These are phyloP conservation scores for Eucalyptus curtisii DNA, from an alignment of 345 rosid species.

Conservation along the genomic window DNA sequence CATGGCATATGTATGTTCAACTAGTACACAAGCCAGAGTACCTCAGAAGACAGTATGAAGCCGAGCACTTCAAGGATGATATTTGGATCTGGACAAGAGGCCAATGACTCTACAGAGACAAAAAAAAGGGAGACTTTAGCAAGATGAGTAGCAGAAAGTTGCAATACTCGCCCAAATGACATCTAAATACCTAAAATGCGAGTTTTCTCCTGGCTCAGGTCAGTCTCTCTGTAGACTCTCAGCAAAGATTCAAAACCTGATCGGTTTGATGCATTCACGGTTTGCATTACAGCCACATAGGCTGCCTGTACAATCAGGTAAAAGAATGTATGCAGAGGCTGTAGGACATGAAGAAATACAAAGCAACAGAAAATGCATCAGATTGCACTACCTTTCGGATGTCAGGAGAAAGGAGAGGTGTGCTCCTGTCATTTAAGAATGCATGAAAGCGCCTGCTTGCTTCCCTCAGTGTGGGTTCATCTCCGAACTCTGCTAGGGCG, in stretches of 20 bases:
- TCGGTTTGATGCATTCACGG: slow-evolving; percentile 42
- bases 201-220: slow-evolving; percentile 92
- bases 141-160: background rate
- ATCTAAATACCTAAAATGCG: slow-evolving; percentile 56
- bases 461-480: slow-evolving; percentile 57
- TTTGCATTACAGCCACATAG: slow-evolving; percentile 81
- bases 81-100: slow-evolving; percentile 51
- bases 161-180: background rate
- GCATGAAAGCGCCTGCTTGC: slow-evolving; percentile 60
- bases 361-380: background rate
- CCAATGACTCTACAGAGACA: slow-evolving; percentile 47
- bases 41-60: slow-evolving; percentile 65
- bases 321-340: background rate
- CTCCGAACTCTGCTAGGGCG: slow-evolving; percentile 64
- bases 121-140: background rate
- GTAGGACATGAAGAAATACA: background rate
- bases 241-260: slow-evolving; percentile 67
- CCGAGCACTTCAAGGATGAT: slow-evolving; percentile 57
- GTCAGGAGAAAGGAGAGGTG: slow-evolving; percentile 84
- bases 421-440: slow-evolving; percentile 64
- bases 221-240: slow-evolving; percentile 75
- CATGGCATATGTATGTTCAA: background rate
- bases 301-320: slow-evolving; percentile 51
- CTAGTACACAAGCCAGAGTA: slow-evolving; percentile 1
- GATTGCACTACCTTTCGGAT: slow-evolving; percentile 49